Base-by-base conservation (phyloP, 108 stramenopile genomes). In the Mayamaea pseudoterrestris region DNA sequence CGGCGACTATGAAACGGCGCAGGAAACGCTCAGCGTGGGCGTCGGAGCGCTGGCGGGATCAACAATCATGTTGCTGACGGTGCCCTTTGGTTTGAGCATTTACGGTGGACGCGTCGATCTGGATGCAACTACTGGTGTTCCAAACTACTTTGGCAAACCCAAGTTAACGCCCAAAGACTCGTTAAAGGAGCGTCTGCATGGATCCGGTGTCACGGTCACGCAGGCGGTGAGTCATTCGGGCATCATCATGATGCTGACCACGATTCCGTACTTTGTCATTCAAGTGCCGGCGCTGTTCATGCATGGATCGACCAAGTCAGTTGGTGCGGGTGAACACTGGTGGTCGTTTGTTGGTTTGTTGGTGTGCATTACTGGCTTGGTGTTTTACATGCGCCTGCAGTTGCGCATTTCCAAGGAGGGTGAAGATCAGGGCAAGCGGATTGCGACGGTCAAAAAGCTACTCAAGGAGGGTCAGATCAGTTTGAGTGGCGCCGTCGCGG, bases 41-140 rank as follows among this genome's bases (percentile, higher is more conserved):
- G 93, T 98, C 3, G 97, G 97, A 9, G 94, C 97, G 20, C 68
- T 98, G 45, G 97, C 97, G 0, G 97, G 95, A 21, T 82, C 78
- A 18, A 98, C 95, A 23, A 95, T 96, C 45, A 95, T 98, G 95
- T 80, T 98, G 40, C 53, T 98, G 53, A 98, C 95, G 7, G 71
- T 98, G 1, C 95, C 97, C 7, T 94, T 86, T 81, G 73, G 66
- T 25, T 55, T 98, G 16, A 71, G 82, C 34, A 65, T 92, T 1
- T 66, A 65, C n/a, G 73, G 53, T 4, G 97, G 97, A 12, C 75
- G 94, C n/a, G 95, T 98, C 3, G 78, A 96, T 65, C 66, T 96
- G 34, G 58, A 61, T 29, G 40, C 13, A 4, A 28, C 60, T 26
- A 69, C 69, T 0, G 43, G 56, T 17, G 50, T 57, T 25, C 64